Evolutionary conservation across 768 basidiomycete genomes (phyloP), one percentile per base, ranked within the genome.

Genomic region (Phanerodontia chrysosporium): DNA sequence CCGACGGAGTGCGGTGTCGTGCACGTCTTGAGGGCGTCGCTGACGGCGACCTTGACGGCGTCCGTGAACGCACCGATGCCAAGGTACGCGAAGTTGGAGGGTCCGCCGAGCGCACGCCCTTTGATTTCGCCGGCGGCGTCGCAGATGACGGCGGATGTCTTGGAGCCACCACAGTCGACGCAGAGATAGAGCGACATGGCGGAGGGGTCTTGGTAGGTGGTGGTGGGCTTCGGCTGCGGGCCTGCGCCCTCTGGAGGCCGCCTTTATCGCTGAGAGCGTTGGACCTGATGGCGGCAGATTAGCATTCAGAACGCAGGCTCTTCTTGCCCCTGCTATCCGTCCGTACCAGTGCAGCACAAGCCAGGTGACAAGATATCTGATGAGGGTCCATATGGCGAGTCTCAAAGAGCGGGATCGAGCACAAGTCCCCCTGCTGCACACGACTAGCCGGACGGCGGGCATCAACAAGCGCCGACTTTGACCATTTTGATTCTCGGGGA

Each of bases 81-180:
- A 66, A 92, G 84, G 73, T 91, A 91, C 24, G 90, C 80, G 72
- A 90, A 90, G 73, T 96, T 96, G 64, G 92, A 93, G 0, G 90
- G 89, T 1, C 91, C 91, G 8, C 84, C 85, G 18, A 76, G 70
- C 1, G 84, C 90, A 45, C 87, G 85, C 1, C 85, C 86, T 45
- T 91, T 58, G 64, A 92, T 80, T 4, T 74, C 72, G 62, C 91
- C 89, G 2, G 76, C 62, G 21, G 68, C 64, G 67, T 86, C 78
- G 60, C 78, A 78, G 70, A 95, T 83, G 59, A 82, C 89, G 6
- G 82, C 89, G 27, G 87, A 82, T 10, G 94, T 94, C 75, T 95
- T 96, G 45, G 90, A 90, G 22, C 91, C 93, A 29, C 93, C 93
- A 61, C 92, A 93, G 72, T 94, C 92, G 62, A 90, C 86, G 67